Conservation (phyloP, 75 land plant genomes). For the Adiantum capillusveneris region DNA sequence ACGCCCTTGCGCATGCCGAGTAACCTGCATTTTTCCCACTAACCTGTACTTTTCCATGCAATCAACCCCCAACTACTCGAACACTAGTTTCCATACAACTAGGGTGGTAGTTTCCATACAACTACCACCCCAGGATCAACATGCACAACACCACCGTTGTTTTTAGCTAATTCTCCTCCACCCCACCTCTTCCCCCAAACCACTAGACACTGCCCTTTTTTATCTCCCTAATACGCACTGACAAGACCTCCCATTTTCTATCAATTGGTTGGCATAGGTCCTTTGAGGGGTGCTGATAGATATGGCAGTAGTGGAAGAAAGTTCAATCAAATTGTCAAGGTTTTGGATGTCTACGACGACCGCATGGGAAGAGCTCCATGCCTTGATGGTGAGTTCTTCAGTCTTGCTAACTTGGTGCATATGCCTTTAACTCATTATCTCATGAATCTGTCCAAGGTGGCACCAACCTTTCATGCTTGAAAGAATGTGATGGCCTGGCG, state of each 20-base stretch:
- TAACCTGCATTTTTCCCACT: too few relatives aligned
- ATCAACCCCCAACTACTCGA: too few relatives aligned
- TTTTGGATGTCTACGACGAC: constrained; percentile 53
- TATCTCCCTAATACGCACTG: too few relatives aligned
- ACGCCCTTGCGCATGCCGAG: too few relatives aligned
- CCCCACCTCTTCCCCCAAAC: too few relatives aligned
- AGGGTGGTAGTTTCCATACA: too few relatives aligned
- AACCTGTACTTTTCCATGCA: too few relatives aligned
- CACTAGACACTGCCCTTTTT: too few relatives aligned
- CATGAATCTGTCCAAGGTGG: constrained; percentile 22
- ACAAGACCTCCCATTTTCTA: constrained; percentile 22
- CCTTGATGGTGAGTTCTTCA: constrained; percentile 61
- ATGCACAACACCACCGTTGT: too few relatives aligned
- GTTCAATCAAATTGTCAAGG: constrained; percentile 29
- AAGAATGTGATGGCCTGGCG: constrained; percentile 51
- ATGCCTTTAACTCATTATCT: constrained; percentile 40
- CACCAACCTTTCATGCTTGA: constrained; percentile 17
- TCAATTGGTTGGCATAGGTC: constrained; percentile 23
- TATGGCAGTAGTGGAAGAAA: constrained; percentile 18
- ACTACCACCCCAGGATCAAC: too few relatives aligned
- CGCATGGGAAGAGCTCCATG: constrained; percentile 39
- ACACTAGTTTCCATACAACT: too few relatives aligned
- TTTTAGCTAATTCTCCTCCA: too few relatives aligned
- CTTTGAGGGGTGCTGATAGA: constrained; percentile 11
- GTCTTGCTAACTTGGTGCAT: constrained; percentile 66